These are phyloP conservation scores for Rhizophagus prolifer DNA, from an alignment of 192 early-diverging fungal genomes.

Conservation along the genomic window DNA sequence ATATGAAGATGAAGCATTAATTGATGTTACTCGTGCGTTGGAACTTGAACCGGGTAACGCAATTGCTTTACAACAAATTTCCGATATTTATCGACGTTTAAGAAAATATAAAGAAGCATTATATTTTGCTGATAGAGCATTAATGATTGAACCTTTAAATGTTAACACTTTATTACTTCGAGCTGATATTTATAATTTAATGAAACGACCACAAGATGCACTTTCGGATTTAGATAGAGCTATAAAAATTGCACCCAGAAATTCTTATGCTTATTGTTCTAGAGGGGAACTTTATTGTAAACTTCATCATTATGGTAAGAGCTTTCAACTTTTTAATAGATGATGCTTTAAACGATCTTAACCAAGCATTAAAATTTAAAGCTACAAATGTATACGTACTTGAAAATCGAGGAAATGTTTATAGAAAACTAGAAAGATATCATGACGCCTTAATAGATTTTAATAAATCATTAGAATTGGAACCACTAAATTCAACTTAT, in stretches of 20 bases:
- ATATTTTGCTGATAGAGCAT: neutral
- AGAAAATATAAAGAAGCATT: slow-evolving; percentile 9
- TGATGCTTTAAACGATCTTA: slow-evolving; percentile 5
- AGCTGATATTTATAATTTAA: neutral
- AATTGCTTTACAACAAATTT: neutral
- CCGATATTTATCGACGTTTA: neutral
- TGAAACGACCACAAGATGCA: neutral
- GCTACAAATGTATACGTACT: slow-evolving; percentile 1
- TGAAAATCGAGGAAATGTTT: slow-evolving; percentile 2
- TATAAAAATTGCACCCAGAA: neutral
- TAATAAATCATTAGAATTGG: neutral
- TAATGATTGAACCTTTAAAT: neutral
- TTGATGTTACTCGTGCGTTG: neutral
- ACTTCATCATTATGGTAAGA: neutral
- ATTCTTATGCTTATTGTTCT: neutral
- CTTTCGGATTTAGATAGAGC: neutral
- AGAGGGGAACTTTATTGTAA: slow-evolving; percentile 1
- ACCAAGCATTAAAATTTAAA: neutral
- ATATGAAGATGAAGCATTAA: slow-evolving; percentile 8
- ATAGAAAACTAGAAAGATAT: neutral
- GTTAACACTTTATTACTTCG: slow-evolving; percentile 2
- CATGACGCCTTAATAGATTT: neutral
- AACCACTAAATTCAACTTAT: neutral
- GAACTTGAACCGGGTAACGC: neutral
- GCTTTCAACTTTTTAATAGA: neutral